Conservation (phyloP, 331 rosid genomes). For the Acacia concinna region DNA sequence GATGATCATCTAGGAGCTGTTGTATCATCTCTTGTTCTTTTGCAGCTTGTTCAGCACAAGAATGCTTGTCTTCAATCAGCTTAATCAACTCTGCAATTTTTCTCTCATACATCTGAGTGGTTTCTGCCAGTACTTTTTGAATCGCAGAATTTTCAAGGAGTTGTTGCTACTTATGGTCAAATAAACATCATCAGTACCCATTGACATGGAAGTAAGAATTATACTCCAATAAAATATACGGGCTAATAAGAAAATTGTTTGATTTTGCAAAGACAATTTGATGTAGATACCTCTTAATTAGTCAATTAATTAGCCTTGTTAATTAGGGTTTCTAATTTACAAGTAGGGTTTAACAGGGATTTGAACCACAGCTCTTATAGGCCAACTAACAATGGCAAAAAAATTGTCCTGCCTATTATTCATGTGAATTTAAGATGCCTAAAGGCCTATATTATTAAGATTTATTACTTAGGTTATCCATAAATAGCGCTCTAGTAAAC, state of each 20-base stretch:
- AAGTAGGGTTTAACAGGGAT: not conserved
- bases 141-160: constrained; percentile 55
- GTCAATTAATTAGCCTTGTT: not conserved
- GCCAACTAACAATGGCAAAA: not conserved
- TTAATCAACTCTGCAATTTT: constrained; percentile 53
- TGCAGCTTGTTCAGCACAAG: constrained; percentile 32
- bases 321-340: not conserved
- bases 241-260: not conserved
- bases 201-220: not conserved
- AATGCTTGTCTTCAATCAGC: constrained; percentile 47
- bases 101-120: constrained; percentile 69
- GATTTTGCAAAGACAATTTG: not conserved
- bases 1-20: constrained; percentile 46
- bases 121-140: constrained; percentile 65
- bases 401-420: not conserved
- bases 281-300: not conserved
- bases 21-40: constrained; percentile 39
- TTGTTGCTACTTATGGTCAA: constrained; percentile 58
- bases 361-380: not conserved
- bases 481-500: no score
- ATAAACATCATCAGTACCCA: constrained; percentile 32
- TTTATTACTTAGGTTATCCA: no score
- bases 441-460: not conserved
- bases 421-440: not conserved
- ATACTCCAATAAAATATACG: not conserved